Conservation (phyloP, 1,139 yeast species). For the Kluyveromyces sp. region DNA sequence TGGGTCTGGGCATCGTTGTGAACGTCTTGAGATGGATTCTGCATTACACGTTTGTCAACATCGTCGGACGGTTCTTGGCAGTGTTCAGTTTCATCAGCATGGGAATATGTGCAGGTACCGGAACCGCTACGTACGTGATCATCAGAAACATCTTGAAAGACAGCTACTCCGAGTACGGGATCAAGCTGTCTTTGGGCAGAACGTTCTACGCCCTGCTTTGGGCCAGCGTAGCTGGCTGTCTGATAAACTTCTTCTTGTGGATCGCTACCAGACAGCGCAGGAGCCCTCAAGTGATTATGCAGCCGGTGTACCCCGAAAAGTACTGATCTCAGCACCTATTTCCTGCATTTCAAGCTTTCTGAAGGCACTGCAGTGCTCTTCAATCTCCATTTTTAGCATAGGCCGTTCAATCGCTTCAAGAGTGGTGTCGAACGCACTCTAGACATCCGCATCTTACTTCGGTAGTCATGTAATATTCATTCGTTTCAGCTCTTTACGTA, state of each 20-base stretch:
- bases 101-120: conserved; percentile 24
- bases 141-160: conserved; percentile 19
- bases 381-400: no score
- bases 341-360: no score
- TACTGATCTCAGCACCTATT: conserved; percentile 11
- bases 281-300: conserved; percentile 8
- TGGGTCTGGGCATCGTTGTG: conserved; percentile 19
- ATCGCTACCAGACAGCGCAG: conserved; percentile 18
- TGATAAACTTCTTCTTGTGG: conserved; percentile 23
- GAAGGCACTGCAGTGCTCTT: no score
- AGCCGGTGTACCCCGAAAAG: conserved; percentile 19
- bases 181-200: conserved; percentile 20
- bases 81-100: conserved; percentile 19
- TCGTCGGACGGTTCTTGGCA: conserved; percentile 21
- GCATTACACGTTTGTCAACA: conserved; percentile 19
- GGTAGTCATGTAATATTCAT: not conserved
- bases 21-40: conserved; percentile 22
- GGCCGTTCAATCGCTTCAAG: not conserved
- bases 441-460: no score
- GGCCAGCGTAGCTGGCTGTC: conserved; percentile 25
- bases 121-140: conserved; percentile 24
- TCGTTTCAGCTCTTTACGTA: not conserved
- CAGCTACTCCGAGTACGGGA: conserved; percentile 22
- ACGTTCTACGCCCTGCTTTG: conserved; percentile 23
- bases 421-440: no score